Evolutionary conservation across 2,329 filamentous ascomycete genomes (phyloP), one percentile per base, ranked within the genome.

Genomic region (Pseudogymnoascus sp.): DNA sequence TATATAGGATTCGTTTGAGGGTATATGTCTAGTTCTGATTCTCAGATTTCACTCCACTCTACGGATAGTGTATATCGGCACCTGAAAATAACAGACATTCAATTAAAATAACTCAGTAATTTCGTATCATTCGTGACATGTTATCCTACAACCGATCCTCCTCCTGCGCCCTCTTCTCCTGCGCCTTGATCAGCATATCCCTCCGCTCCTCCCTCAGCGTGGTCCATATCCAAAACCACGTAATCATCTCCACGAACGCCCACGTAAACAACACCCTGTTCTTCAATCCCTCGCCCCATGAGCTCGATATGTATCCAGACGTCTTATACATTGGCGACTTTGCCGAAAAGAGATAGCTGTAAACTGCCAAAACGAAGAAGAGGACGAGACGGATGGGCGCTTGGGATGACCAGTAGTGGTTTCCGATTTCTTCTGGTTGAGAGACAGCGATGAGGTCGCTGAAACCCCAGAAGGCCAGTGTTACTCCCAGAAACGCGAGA

Each of bases 191-290:
- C 9, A 72, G 67, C 35, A 74, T 68, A 58, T 74, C 71, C 58
- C 71, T 72, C 61, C 76, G 71, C 77, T 91, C 88, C 69, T 91
- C 88, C 60, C 84, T 79, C 68, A 91, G 73, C 4, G 84, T 88
- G 31, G 87, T 80, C 80, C 86, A 90, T 25, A 84, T 85, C 92
- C 92, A 96, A 74, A 96, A 92, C 90, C 92, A 96, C 64, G 83
- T 82, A 67, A 90, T 79, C 73, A 90, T 84, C 78, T 97, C 92
- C 71, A 96, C 71, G 69, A 96, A 94, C 7, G 85, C 86, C 75
- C 91, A 94, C 0, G 88, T 86, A 72, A 97, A 95, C 40, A 96
- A 84, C 40, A 96, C 78, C 59, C 90, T 84, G 72, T 95, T 96
- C 77, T 92, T 91, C 69, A 96, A 74, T 25, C 83, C 82, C 65